phyloP scores from a whole-genome alignment of 345 rosid genomes.

The Citrus unshiu region DNA sequence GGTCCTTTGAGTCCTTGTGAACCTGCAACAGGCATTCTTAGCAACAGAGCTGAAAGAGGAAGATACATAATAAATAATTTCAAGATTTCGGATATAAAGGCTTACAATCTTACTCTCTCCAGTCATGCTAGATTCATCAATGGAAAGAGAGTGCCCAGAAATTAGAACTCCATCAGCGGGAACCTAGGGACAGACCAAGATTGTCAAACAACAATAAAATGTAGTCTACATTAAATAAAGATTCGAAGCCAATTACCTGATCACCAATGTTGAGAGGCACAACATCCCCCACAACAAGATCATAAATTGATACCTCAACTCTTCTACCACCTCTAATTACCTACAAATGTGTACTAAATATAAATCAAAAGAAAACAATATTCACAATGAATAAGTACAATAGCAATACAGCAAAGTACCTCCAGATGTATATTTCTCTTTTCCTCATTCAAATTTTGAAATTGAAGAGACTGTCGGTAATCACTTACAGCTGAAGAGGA shows the following conservation, averaged over 20 bases:
- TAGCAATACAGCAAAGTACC: constrained; percentile 38
- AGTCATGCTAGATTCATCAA: constrained; percentile 99
- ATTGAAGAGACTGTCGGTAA: constrained; percentile 96
- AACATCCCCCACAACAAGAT: constrained; percentile 91
- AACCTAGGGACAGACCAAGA: constrained; percentile 41
- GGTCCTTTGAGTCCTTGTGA: constrained; percentile 68
- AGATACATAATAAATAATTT: not conserved
- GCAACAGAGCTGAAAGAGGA: constrained; percentile 12
- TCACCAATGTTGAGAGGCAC: constrained; percentile 95
- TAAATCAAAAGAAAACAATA: constrained; percentile 5
- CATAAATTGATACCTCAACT: constrained; percentile 84
- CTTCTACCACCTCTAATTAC: constrained; percentile 84
- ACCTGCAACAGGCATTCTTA: constrained; percentile 42
- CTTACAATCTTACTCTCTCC: constrained; percentile 96
- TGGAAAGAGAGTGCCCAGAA: constrained; percentile 75
- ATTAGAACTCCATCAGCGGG: constrained; percentile 95
- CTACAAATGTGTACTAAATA: constrained; percentile 28
- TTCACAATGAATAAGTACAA: not conserved
- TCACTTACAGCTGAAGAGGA: constrained; percentile 80
- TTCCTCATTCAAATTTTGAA: constrained; percentile 89
- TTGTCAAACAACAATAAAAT: not conserved
- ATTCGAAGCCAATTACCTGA: constrained; percentile 51
- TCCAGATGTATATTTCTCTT: constrained; percentile 89
- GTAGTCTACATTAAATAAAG: not conserved
- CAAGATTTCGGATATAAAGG: not conserved